Evolutionary conservation across 352 stramenopile species (phyloP).

Genomic region (Ophiocytium majus): DNA sequence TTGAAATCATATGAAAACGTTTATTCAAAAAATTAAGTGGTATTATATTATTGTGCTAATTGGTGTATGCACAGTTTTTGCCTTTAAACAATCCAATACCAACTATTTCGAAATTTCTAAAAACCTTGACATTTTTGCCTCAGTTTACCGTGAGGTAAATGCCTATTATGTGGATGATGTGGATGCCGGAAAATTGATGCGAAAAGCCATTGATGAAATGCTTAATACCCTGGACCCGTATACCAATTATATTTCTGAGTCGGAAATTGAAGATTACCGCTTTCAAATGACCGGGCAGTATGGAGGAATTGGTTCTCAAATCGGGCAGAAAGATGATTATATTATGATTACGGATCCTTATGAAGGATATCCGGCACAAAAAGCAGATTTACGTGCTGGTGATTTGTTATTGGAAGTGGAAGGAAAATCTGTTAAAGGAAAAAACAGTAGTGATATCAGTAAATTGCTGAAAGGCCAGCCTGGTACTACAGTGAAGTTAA

Average conservation of each 20-base stretch:
- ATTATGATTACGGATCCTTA: conserved; percentile 5
- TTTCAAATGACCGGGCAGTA: background rate
- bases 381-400: background rate
- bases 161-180: background rate
- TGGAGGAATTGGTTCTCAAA: background rate
- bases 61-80: background rate
- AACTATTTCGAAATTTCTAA: background rate
- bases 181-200: background rate
- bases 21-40: too few relatives aligned
- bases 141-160: conserved; percentile 2
- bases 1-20: too few relatives aligned
- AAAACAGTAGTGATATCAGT: background rate
- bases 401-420: background rate
- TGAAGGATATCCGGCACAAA: background rate
- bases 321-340: background rate
- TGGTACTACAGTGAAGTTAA: conserved; percentile 1
- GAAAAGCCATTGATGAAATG: background rate
- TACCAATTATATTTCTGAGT: background rate
- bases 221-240: conserved; percentile 1
- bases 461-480: background rate
- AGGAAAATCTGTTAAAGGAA: background rate
- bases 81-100: background rate
- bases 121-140: conserved; percentile 7
- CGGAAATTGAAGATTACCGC: conserved; percentile 7
- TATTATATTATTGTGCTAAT: background rate